Conservation (phyloP, 2,329 filamentous ascomycete genomes). For the Juglanconis oblonga region DNA sequence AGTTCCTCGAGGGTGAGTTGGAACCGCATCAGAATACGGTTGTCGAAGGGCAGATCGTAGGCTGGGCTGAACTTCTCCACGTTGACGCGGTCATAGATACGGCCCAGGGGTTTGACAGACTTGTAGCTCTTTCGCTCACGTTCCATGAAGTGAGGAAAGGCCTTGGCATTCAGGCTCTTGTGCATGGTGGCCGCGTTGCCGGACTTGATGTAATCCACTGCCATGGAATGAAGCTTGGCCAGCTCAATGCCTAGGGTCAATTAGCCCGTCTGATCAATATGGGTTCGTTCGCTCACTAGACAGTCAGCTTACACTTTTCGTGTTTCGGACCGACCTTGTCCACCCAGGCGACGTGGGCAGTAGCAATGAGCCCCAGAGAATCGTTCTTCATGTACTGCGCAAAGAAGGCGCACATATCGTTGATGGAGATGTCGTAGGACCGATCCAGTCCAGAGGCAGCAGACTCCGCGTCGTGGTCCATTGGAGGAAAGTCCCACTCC, state of each 20-base stretch:
- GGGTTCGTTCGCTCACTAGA: background rate
- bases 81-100: constrained; percentile 73
- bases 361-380: constrained; percentile 73
- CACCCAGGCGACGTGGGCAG: constrained; percentile 74
- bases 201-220: constrained; percentile 93
- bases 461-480: constrained; percentile 60
- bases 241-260: constrained; percentile 58
- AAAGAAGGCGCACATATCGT: constrained; percentile 81
- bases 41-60: constrained; percentile 73
- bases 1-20: constrained; percentile 53
- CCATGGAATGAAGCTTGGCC: constrained; percentile 79
- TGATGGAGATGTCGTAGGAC: constrained; percentile 59
- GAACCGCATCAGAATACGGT: constrained; percentile 66
- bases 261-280: background rate
- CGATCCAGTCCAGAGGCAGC: background rate
- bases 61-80: constrained; percentile 58
- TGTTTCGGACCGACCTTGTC: constrained; percentile 69
- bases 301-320: constrained; percentile 55
- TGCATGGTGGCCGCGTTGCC: constrained; percentile 72
- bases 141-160: constrained; percentile 88
- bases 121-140: constrained; percentile 60
- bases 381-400: constrained; percentile 93
- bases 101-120: constrained; percentile 71
- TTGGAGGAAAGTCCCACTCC: constrained; percentile 70
- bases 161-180: constrained; percentile 53